Evolutionary conservation across 352 stramenopile species (phyloP), one percentile per base, ranked within the genome.

Genomic region (Blastocystis sp.): DNA sequence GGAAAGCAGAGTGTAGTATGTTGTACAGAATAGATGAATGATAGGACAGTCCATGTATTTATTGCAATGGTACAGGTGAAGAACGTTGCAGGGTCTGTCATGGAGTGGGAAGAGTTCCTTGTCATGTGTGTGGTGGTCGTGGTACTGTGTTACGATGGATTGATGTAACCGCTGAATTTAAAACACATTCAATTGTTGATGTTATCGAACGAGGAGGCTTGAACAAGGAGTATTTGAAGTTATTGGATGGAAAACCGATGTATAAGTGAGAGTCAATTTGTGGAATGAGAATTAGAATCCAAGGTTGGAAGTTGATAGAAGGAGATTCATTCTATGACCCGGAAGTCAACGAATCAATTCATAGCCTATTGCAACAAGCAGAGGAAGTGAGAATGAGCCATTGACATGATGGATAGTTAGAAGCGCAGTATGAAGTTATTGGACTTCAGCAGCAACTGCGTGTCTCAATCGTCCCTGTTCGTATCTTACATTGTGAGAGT

Each of bases 401-500:
- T 56, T 9, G 64, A 6, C 5, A 5, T 76, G 64, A 48, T 27
- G 5, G 13, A 27, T 60, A 79, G 68, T 11, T 58, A n/a, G 37
- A 58, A 53, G 15, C 5, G 19, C 33, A 79, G 42, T 79, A 79
- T 48, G 68, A 79, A 35, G 40, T 79, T 1, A 9, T 56, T 44
- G 24, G 37, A 3, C 37, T 30, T 33, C 22, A 60, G 40, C 68
- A 79, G 42, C 15, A 30, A 48, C 40, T 79, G 35, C 35, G 24
- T 11, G 68, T 57, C 24, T 58, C 40, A 17, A 33, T 79, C 4
- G 40, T 79, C 13, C 68, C 68, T 11, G 27, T 79, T 11, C 68
- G 68, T 3, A 60, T 79, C 24, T 35, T 79, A 42, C 68, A 79
- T 17, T 79, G 68, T 35, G 22, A 79, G 68, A 79, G 68, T 35